Evolutionary conservation across 1,284 basidiomycete genomes (phyloP).

Genomic region (Puccinia brachypodii): DNA sequence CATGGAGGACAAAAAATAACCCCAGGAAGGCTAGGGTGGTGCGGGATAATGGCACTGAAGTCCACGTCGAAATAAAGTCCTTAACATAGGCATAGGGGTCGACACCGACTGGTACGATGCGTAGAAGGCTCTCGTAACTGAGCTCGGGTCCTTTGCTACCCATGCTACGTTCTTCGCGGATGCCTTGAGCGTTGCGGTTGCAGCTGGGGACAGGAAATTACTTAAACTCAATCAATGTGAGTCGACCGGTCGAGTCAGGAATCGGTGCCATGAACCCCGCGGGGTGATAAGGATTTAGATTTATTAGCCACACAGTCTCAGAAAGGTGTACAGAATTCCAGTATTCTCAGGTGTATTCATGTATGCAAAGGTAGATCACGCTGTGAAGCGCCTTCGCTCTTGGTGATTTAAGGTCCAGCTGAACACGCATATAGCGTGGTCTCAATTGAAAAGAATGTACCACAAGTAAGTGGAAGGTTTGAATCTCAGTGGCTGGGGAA

Average conservation of each 20-base stretch:
- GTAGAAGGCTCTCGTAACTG: constrained; percentile 7
- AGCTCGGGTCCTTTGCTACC: not conserved
- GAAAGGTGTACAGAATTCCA: not conserved
- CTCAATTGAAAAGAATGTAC: too few species aligned
- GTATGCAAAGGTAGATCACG: not conserved
- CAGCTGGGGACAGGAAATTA: not conserved
- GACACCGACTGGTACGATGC: constrained; percentile 5
- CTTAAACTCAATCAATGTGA: not conserved
- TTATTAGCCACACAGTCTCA: not conserved
- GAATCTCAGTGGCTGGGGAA: too few species aligned
- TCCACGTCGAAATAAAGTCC: not conserved
- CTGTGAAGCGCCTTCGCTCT: too few species aligned
- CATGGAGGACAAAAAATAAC: not conserved
- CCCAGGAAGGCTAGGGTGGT: not conserved
- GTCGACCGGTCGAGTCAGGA: not conserved
- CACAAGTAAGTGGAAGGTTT: too few species aligned
- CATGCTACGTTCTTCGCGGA: constrained; percentile 1
- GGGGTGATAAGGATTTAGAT: too few species aligned
- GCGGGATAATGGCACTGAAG: constrained; percentile 5
- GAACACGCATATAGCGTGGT: too few species aligned
- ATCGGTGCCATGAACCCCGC: too few species aligned
- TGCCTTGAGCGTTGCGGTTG: not conserved
- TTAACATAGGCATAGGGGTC: constrained; percentile 6
- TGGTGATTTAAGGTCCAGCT: too few species aligned
- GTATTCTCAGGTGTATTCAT: not conserved